Evolutionary conservation across 192 early-diverging fungal species (phyloP).

Genomic region (Coemansia aciculifera): DNA sequence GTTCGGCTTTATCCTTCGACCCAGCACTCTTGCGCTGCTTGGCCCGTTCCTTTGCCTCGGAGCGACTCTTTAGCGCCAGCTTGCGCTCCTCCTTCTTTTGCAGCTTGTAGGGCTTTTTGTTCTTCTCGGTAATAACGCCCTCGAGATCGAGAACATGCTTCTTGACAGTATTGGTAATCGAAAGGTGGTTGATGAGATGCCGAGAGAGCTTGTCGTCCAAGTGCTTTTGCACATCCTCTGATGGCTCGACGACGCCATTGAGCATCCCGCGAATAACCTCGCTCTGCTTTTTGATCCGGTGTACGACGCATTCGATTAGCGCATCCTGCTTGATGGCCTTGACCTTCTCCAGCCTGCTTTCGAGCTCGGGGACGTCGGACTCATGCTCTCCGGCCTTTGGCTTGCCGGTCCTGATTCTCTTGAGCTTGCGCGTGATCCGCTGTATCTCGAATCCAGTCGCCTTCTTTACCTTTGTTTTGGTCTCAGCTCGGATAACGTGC

Average conservation of each 20-base stretch:
- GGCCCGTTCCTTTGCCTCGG: conserved; percentile 2
- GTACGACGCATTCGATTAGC: conserved; percentile 11
- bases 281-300: conserved; percentile 12
- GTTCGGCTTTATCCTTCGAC: neutral
- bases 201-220: conserved; percentile 13
- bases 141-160: conserved; percentile 11
- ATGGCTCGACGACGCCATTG: conserved; percentile 1
- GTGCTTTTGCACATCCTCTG: conserved; percentile 9
- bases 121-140: conserved; percentile 13
- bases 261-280: conserved; percentile 8
- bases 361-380: conserved; percentile 5
- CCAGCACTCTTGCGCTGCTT: conserved; percentile 1
- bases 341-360: neutral
- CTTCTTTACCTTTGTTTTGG: conserved; percentile 9
- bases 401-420: conserved; percentile 8
- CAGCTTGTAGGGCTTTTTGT: conserved; percentile 10
- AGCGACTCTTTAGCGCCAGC: conserved; percentile 1
- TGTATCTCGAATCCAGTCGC: conserved; percentile 10
- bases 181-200: conserved; percentile 9
- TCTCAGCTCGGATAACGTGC: conserved; percentile 1
- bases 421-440: conserved; percentile 11
- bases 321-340: conserved; percentile 9
- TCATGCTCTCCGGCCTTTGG: conserved; percentile 3
- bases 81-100: conserved; percentile 16
- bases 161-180: conserved; percentile 9